Base-by-base conservation (phyloP, 257 asterid genomes). In the Avicennia marina region DNA sequence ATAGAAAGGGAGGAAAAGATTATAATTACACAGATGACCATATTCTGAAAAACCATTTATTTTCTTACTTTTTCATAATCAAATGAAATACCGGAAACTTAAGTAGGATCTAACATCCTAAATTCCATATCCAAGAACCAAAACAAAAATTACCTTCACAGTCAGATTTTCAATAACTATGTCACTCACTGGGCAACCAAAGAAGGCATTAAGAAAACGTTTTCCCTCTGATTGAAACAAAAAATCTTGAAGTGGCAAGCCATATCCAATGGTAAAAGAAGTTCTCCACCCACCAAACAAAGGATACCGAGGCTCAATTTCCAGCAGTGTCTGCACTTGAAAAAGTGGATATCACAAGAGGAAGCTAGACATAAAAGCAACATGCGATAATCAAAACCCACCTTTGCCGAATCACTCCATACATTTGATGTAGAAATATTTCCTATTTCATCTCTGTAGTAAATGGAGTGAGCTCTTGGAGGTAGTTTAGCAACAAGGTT, bases 251-350 rank as follows among this genome's bases (percentile, higher is more conserved):
- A 93, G 96, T 1, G 94, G 99, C 75, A 89, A 63, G 60, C 99
- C 89, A 70, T 86, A 93, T 61, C 97, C 99, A 66, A 93, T 84
- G 24, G 99, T 89, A 67, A 93, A 93, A 46, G 97, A 43, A 52
- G 97, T 81, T 83, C 72, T 93, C 99, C 99, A 93, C 38, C 99
- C 97, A 77, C 99, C 99, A 84, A 89, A 82, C 91, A 93, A 72
- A 27, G 99, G 99, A 71, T 81, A 93, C 34, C 97, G 78, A 61
- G 99, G 99, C 76, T 93, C 99, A 40, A 93, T 84, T 72, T 89
- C 94, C 63, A 93, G 82, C 58, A 89, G 67, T 2, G 96, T 86
- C 99, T 93, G 83, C 75, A 75, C 63, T 60, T 58, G 57, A 57
- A 66, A 18, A 69, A 41, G 52, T 34, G 56, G 7, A 40, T 44